These are phyloP conservation scores for Umbelopsis sp. DNA, from an alignment of 371 early-diverging fungal species.

Conservation along the genomic window DNA sequence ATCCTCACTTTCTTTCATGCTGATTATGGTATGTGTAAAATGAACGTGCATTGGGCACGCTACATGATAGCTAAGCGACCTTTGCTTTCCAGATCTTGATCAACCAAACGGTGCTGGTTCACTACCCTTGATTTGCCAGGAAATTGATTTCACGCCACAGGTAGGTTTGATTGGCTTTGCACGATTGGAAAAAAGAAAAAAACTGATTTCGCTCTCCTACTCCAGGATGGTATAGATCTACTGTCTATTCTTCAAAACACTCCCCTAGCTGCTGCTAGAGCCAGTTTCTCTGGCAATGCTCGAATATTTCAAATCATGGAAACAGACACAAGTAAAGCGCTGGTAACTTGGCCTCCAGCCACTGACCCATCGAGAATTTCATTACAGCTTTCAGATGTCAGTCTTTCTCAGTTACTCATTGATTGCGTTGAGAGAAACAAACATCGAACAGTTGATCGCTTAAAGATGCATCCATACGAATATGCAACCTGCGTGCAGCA, in stretches of 20 bases:
- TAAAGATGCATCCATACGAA: slow-evolving; percentile 7
- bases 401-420: not conserved
- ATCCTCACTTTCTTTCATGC: slow-evolving; percentile 62
- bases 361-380: slow-evolving; percentile 16
- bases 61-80: not conserved
- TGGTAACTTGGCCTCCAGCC: slow-evolving; percentile 48
- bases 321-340: slow-evolving; percentile 29
- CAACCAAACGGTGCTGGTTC: slow-evolving; percentile 2
- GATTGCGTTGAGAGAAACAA: slow-evolving; percentile 18
- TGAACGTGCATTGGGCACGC: slow-evolving; percentile 7
- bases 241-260: not conserved
- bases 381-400: not conserved
- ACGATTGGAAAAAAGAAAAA: not conserved
- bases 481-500: not conserved
- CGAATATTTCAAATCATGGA: slow-evolving; percentile 53
- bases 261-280: no score
- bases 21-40: slow-evolving; percentile 36
- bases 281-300: slow-evolving; percentile 22
- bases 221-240: slow-evolving; percentile 15
- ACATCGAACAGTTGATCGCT: slow-evolving; percentile 19
- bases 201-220: not conserved
- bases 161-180: not conserved
- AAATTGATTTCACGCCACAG: not conserved
- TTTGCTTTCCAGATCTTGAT: not conserved
- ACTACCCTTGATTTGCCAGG: slow-evolving; percentile 15